Percentiles rank a stretch among this genome's conserved stretches.
phyloP scores from a whole-genome alignment of 1,284 basidiomycete genomes.

The Cryptococcus jaspeensis region DNA sequence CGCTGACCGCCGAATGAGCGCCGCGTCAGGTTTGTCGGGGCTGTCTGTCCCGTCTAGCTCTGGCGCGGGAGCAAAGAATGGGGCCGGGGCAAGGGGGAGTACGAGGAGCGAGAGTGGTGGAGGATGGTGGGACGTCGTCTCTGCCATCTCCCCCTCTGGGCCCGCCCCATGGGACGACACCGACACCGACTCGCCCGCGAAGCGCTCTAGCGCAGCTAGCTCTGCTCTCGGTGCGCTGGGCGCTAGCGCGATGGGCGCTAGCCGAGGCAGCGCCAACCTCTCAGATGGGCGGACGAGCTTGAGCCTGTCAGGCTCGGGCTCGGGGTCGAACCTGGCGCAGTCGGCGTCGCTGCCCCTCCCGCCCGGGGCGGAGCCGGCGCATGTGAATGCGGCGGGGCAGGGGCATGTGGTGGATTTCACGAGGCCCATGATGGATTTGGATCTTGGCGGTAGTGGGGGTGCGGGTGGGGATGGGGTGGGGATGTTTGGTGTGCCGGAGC shows the following conservation, averaged over 20 bases:
- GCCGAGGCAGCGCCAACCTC: background rate
- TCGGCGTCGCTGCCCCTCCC: conserved; percentile 18
- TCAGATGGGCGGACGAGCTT: background rate
- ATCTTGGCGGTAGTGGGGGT: background rate
- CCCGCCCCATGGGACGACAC: conserved; percentile 23
- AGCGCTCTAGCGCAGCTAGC: background rate
- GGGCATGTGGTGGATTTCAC: conserved; percentile 15
- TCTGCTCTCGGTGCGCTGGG: background rate
- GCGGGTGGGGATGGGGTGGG: too few relatives aligned
- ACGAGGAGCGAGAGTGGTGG: conserved; percentile 4
- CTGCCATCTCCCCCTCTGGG: conserved; percentile 21
- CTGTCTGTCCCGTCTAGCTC: conserved; percentile 2
- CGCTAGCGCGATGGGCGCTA: background rate
- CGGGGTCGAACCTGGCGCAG: background rate
- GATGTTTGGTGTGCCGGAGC: too few relatives aligned
- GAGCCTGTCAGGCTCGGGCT: background rate
- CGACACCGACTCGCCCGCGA: background rate
- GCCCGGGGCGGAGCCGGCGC: conserved; percentile 32
- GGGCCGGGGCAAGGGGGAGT: too few relatives aligned
- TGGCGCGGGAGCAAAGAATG: background rate
- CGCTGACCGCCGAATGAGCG: background rate
- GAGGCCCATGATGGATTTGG: conserved; percentile 6
- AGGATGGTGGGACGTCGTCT: conserved; percentile 45
- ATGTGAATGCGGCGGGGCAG: background rate
- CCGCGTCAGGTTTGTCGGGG: background rate